Conservation (phyloP, 2,329 filamentous ascomycete species). For the Huntiella omanensis region DNA sequence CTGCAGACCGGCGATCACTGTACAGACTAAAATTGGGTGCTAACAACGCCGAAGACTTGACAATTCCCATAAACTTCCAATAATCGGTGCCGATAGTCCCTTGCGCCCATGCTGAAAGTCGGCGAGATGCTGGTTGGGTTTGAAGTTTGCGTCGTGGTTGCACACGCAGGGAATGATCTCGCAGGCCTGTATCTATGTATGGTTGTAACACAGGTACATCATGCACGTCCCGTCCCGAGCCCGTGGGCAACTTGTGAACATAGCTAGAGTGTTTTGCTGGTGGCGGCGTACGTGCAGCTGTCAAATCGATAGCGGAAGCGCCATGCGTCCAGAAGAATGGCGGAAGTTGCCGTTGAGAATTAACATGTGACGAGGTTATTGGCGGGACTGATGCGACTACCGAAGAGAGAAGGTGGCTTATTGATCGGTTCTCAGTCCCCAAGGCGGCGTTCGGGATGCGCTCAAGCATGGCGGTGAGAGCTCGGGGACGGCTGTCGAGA, state of each 20-base stretch:
- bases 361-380: background rate
- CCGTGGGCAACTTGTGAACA: background rate
- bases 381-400: conserved; percentile 4
- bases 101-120: conserved; percentile 5
- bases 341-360: conserved; percentile 5
- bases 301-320: conserved; percentile 7
- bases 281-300: conserved; percentile 2
- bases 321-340: conserved; percentile 11
- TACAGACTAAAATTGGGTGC: conserved; percentile 6
- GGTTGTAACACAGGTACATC: background rate
- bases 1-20: background rate
- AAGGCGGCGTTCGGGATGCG: conserved; percentile 4
- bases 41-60: conserved; percentile 1
- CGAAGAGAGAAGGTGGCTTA: conserved; percentile 9
- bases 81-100: background rate
- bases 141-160: background rate
- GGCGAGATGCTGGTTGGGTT: background rate
- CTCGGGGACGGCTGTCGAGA: too few relatives aligned
- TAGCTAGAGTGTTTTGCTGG: background rate
- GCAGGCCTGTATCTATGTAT: background rate
- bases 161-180: background rate
- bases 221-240: background rate
- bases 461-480: conserved; percentile 10
- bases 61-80: background rate
- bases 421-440: conserved; percentile 1